These are phyloP conservation scores for Sphagnum tenellum DNA, from an alignment of 225 moss, liverwort and hornwort species.

Conservation along the genomic window DNA sequence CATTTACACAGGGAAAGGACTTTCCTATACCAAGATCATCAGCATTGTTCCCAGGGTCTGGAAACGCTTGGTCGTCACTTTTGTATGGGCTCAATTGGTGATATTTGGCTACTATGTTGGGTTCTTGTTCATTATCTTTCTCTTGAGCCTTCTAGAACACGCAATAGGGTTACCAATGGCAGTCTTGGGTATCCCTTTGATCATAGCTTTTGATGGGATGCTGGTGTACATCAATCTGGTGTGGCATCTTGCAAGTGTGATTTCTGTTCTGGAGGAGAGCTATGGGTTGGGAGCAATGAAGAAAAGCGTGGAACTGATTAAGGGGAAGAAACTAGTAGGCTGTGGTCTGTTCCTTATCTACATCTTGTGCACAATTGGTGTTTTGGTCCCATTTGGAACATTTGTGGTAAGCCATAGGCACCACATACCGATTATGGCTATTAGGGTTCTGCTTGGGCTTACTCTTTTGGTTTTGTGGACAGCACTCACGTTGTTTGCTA, in stretches of 20 bases:
- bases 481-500: constrained; percentile 76
- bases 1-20: constrained; percentile 58
- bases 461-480: constrained; percentile 63
- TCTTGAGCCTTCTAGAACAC: constrained; percentile 37
- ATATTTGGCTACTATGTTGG: too few relatives aligned
- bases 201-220: constrained; percentile 20
- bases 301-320: constrained; percentile 40
- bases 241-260: constrained; percentile 53
- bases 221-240: constrained; percentile 39
- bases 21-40: constrained; percentile 38
- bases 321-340: constrained; percentile 43
- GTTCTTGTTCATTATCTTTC: constrained; percentile 32
- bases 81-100: constrained; percentile 39
- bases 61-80: constrained; percentile 69
- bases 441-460: constrained; percentile 31
- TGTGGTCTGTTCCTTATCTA: constrained; percentile 50
- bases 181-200: constrained; percentile 15
- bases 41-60: constrained; percentile 65
- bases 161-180: constrained; percentile 17
- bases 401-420: constrained; percentile 37
- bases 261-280: constrained; percentile 48
- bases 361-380: constrained; percentile 14
- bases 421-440: constrained; percentile 45
- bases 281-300: constrained; percentile 38
- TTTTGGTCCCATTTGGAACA: constrained; percentile 53